A percentile compares a stretch with the other conserved stretches of the same genome.
Evolutionary conservation across 1,284 basidiomycete species (phyloP).

Genomic region (Papiliotrema nemorosa): DNA sequence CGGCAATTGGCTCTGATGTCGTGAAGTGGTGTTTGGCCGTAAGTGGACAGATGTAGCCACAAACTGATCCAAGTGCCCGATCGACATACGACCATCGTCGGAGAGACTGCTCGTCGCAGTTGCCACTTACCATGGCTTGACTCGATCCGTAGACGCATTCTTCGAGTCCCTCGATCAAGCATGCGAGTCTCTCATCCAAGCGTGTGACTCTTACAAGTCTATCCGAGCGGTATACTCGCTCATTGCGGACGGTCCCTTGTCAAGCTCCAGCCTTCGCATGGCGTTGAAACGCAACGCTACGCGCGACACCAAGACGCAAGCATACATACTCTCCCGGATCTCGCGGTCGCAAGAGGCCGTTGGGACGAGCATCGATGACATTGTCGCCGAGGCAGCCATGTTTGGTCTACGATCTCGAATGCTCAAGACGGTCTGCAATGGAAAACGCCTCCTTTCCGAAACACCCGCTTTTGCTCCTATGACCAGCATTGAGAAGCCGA

Average conservation of each 20-base stretch:
- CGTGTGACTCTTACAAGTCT: too few relatives aligned
- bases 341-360: background rate
- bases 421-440: background rate
- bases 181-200: slow-evolving; percentile 15
- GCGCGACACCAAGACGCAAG: too few relatives aligned
- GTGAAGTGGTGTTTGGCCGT: slow-evolving; percentile 38
- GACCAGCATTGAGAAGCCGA: too few relatives aligned
- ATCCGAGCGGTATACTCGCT: background rate
- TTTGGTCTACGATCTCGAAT: background rate
- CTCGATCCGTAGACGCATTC: slow-evolving; percentile 27
- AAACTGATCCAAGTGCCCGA: slow-evolving; percentile 4
- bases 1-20: slow-evolving; percentile 20
- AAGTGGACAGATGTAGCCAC: slow-evolving; percentile 16
- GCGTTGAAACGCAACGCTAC: too few relatives aligned
- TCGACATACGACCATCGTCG: slow-evolving; percentile 6
- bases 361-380: background rate
- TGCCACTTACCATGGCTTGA: slow-evolving; percentile 31
- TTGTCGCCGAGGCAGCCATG: background rate
- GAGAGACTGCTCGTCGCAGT: slow-evolving; percentile 20
- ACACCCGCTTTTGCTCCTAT: too few relatives aligned
- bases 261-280: background rate
- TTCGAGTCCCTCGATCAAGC: slow-evolving; percentile 22
- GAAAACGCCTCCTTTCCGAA: too few relatives aligned
- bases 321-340: too few relatives aligned
- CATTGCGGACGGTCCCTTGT: background rate